phyloP scores from a whole-genome alignment of 2,329 filamentous ascomycete genomes.

The Penicillium sp. region DNA sequence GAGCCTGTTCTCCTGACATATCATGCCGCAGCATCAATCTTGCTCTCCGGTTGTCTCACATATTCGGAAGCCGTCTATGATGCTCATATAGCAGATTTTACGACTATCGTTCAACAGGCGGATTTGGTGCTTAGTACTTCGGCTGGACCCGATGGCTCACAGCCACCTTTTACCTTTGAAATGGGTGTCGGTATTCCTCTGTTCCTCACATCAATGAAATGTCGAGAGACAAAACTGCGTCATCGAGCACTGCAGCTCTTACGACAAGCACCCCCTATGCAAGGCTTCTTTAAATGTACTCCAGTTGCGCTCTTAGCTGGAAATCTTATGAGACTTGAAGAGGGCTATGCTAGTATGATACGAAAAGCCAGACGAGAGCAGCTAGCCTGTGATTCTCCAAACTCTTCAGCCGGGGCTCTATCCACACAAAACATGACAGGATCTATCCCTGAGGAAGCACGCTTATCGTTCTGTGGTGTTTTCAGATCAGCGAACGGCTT shows the following conservation, averaged over 20 bases:
- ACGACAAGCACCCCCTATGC: slow-evolving; percentile 26
- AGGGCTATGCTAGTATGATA: slow-evolving; percentile 5
- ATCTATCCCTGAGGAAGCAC: slow-evolving; percentile 29
- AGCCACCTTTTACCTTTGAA: slow-evolving; percentile 33
- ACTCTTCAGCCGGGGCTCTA: not conserved
- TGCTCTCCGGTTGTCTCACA: slow-evolving; percentile 21
- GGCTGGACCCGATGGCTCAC: slow-evolving; percentile 11
- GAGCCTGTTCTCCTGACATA: slow-evolving; percentile 19
- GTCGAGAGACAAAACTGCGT: slow-evolving; percentile 29
- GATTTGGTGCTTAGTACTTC: slow-evolving; percentile 13
- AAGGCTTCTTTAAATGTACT: slow-evolving; percentile 31
- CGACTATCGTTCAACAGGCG: slow-evolving; percentile 17
- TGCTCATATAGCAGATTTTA: slow-evolving; percentile 18
- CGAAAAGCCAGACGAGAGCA: not conserved
- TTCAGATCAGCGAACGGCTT: slow-evolving; percentile 25
- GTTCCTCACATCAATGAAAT: slow-evolving; percentile 30
- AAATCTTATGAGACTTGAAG: slow-evolving; percentile 27
- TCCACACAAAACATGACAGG: not conserved
- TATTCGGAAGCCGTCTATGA: slow-evolving; percentile 23
- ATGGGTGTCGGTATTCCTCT: slow-evolving; percentile 27
- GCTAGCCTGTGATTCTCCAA: not conserved
- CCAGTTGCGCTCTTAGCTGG: slow-evolving; percentile 26
- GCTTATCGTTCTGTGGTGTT: slow-evolving; percentile 28
- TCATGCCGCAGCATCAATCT: slow-evolving; percentile 18
- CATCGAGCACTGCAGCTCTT: slow-evolving; percentile 28